Evolutionary conservation across 768 basidiomycete species (phyloP), one percentile per base, ranked within the genome.

Genomic region (Leucosporidium scottii): DNA sequence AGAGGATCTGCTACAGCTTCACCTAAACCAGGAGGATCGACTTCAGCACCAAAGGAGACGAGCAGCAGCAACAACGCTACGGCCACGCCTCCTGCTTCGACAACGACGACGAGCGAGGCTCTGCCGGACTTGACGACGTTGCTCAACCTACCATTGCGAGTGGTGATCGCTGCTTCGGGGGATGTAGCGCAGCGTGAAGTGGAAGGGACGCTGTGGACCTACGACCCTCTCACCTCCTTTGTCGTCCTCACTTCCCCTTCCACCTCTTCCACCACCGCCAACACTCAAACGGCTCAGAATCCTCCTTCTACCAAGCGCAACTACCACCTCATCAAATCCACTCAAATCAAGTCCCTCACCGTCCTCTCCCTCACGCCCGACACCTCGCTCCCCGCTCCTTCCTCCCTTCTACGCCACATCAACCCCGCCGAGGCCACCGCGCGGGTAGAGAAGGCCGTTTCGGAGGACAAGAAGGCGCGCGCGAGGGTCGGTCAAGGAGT

Each of bases 91-190:
- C 39, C 39, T 9, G 10, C 39, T 8, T 9, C 39, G 15, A 44
- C 39, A 13, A 44, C 39, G 39, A 44, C 39, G 39, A 44, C 39
- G 39, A 17, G 39, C 39, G 39, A 44, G 39, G 39, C 49, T 20
- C 49, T 65, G 23, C 64, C 68, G 27, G 69, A 69, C 64, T 71
- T 77, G 31, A 47, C 70, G 44, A 73, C 70, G 13, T 54, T 78
- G 20, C 70, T 77, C 27, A 72, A 70, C 66, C 53, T 65, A 7
- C 66, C 64, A 1, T 6, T 71, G 6, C 44, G 57, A 1, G 21
- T 71, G 25, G 44, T 27, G 6, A 23, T 65, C 18, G 58, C 30
- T 0, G 55, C 55, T 0, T 23, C 47, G 10, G 67, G 62, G 20
- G 30, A 18, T n/a, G 21, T 31, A 4, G 36, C 62, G 0, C 30